phyloP scores from a whole-genome alignment of 1,284 basidiomycete species.

The Blastosporella zonata region DNA sequence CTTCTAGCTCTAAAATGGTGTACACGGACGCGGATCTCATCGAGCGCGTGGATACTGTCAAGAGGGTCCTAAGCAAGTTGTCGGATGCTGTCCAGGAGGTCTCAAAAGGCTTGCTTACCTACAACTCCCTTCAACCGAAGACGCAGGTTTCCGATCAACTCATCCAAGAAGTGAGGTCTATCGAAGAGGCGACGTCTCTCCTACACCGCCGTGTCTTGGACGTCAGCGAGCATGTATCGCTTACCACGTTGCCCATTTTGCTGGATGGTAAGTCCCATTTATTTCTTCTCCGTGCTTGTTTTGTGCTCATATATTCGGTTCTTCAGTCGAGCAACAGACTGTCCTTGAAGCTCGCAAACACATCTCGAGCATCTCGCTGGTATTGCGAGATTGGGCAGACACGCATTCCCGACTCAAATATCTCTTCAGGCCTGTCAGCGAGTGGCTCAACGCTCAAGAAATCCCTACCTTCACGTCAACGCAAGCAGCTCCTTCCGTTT shows the following conservation, averaged over 20 bases:
- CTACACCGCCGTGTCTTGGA: slow-evolving; percentile 23
- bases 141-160: slow-evolving; percentile 25
- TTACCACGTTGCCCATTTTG: slow-evolving; percentile 32
- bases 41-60: slow-evolving; percentile 28
- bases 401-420: slow-evolving; percentile 41
- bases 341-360: slow-evolving; percentile 25
- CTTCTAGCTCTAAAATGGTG: slow-evolving; percentile 23
- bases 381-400: slow-evolving; percentile 34
- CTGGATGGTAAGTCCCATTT: slow-evolving; percentile 31
- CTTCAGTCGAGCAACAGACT: slow-evolving; percentile 35
- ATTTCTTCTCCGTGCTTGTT: slow-evolving; percentile 2
- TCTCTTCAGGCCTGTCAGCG: slow-evolving; percentile 45
- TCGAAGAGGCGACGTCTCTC: slow-evolving; percentile 21
- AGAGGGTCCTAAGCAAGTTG: slow-evolving; percentile 34
- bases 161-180: slow-evolving; percentile 24
- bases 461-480: slow-evolving; percentile 17
- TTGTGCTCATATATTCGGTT: slow-evolving; percentile 3
- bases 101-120: slow-evolving; percentile 30
- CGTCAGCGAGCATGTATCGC: slow-evolving; percentile 27
- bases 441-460: slow-evolving; percentile 43
- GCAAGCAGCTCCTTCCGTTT: slow-evolving; percentile 1
- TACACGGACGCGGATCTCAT: slow-evolving; percentile 28
- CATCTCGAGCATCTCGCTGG: slow-evolving; percentile 20
- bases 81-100: slow-evolving; percentile 42
- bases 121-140: slow-evolving; percentile 32